Base-by-base conservation (phyloP, 2,329 filamentous ascomycete genomes). In the Trichophyton simii region DNA sequence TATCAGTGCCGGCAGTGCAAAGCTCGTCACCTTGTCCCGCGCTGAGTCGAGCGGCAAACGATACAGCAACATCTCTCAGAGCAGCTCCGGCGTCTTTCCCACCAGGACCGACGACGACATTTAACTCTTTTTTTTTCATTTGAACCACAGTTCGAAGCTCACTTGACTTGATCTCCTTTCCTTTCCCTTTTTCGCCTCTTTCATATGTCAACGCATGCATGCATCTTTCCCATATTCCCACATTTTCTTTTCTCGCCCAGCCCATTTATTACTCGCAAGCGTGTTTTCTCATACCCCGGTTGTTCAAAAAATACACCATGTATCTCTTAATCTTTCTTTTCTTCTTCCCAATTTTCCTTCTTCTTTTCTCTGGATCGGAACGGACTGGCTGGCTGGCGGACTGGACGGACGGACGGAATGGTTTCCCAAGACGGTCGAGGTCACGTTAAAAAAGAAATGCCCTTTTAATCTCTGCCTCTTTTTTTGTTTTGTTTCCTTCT, bases 1-100 rank as follows among this genome's bases (percentile, higher is more conserved):
- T 65, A 85, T 91, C 68, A 91, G 87, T 68, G 87, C 87, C 52
- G 88, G 88, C 58, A 91, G 87, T 69, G 88, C 88, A 9, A 87
- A 84, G 72, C 74, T 92, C 59, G 76, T 94, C 58, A 85, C 91
- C 58, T 79, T 91, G 85, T 48, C n/a, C 18, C 44, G 44, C 1
- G 44, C 44, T 3, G 44, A 48, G 64, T 75, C 72, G 34, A 38
- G 34, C 34, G 34, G 34, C 48, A 79, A 76, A 46, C 54, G 63
- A 42, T 42, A 58, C 31, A 66, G 64, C 38, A 25, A 50, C 22
- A 63, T 44, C 22, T 62, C 63, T 13, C 59, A 54, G 2, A 64
- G 61, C 36, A 62, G 58, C 42, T 31, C 28, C 11, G 62, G 60
- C 18, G 59, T 60, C 11, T 34, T 62, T n/a, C 58, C 60, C 31